Conservation (phyloP, 306 rosid species). For the Cucurbita argyrosperma region DNA sequence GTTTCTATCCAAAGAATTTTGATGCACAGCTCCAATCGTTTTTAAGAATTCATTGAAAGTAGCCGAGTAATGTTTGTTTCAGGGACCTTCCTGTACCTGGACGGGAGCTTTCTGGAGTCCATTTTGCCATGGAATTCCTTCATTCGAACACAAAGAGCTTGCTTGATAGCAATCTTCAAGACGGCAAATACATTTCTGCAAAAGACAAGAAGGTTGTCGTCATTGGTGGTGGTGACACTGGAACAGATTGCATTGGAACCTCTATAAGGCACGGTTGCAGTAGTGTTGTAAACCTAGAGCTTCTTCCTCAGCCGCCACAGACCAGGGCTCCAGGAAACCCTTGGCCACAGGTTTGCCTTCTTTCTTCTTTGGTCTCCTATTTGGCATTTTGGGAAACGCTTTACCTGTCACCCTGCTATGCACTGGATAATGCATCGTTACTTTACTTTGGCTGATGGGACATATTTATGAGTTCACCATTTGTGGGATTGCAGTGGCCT, state of each 20-base stretch:
- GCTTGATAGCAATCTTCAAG: constrained; percentile 78
- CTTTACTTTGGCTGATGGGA: not conserved
- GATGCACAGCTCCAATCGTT: not conserved
- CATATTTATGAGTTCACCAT: not conserved
- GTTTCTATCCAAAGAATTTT: not conserved
- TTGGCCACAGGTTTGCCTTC: constrained; percentile 74
- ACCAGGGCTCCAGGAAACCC: constrained; percentile 94
- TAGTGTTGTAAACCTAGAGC: constrained; percentile 39
- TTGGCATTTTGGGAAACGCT: not conserved
- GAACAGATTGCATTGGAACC: constrained; percentile 97
- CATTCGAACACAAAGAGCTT: constrained; percentile 93
- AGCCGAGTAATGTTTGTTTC: constrained; percentile 7
- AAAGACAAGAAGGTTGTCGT: constrained; percentile 89
- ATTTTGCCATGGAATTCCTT: constrained; percentile 97
- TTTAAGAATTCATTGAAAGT: not conserved
- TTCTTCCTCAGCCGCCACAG: constrained; percentile 73
- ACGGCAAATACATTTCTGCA: constrained; percentile 82
- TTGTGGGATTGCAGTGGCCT: constrained; percentile 71
- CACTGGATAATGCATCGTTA: not conserved
- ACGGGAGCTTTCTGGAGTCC: constrained; percentile 77
- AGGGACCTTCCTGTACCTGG: constrained; percentile 99
- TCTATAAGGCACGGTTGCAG: constrained; percentile 91
- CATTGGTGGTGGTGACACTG: constrained; percentile 99
- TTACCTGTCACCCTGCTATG: not conserved
- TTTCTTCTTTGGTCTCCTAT: not conserved